Percentiles rank a stretch among this genome's conserved stretches.
Evolutionary conservation across 192 early-diverging fungal species (phyloP).

Genomic region (Phlyctochytrium bullatum): DNA sequence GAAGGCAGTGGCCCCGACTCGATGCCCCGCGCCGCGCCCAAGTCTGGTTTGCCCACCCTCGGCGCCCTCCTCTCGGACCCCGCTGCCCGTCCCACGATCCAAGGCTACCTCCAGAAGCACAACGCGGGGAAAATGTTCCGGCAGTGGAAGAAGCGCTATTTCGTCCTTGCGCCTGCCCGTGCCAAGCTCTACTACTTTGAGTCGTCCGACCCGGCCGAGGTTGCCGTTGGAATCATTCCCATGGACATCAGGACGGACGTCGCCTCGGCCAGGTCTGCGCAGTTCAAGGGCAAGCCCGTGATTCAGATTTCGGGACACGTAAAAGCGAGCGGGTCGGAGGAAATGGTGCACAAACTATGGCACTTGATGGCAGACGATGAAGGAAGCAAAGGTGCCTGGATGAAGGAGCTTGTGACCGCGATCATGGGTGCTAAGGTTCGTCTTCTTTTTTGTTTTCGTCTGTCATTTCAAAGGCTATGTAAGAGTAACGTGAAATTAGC

Average conservation of each 20-base stretch:
- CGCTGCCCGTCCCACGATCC: not conserved
- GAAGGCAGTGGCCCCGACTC: no score
- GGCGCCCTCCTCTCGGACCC: not conserved
- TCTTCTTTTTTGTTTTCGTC: not conserved
- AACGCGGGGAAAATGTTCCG: not conserved
- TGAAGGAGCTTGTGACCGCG: not conserved
- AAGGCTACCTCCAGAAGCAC: not conserved
- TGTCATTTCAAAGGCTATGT: not conserved
- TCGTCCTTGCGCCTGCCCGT: not conserved
- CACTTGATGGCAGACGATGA: not conserved
- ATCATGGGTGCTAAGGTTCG: not conserved
- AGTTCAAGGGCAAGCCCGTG: not conserved
- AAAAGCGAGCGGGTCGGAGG: not conserved
- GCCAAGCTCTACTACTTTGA: not conserved
- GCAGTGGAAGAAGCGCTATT: not conserved
- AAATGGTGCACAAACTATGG: no score
- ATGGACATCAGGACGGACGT: not conserved
- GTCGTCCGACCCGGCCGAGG: not conserved
- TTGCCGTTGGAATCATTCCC: not conserved
- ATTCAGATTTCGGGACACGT: not conserved
- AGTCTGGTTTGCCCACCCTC: not conserved
- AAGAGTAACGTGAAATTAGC: not conserved
- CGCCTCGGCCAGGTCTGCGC: not conserved
- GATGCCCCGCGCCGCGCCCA: no score
- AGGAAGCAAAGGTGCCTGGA: not conserved